Evolutionary conservation across 1,139 yeast species (phyloP).

Genomic region (Scheffersomyces cryptocercus): DNA sequence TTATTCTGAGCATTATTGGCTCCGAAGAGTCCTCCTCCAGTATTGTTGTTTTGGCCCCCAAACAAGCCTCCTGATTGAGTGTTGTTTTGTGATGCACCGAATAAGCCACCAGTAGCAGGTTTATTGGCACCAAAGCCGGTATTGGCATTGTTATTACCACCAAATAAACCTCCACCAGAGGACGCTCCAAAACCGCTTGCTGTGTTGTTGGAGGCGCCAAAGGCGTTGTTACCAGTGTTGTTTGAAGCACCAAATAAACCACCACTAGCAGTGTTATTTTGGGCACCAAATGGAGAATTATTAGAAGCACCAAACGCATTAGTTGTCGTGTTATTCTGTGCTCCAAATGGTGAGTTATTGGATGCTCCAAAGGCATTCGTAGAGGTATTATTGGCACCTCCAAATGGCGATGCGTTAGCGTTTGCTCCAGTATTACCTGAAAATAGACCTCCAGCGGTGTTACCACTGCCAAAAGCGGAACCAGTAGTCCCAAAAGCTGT

Average conservation of each 20-base stretch:
- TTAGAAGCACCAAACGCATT: constrained; percentile 11
- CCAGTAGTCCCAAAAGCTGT: constrained; percentile 3
- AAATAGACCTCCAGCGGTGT: constrained; percentile 36
- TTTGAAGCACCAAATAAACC: constrained; percentile 21
- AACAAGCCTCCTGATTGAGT: constrained; percentile 31
- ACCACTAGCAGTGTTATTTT: constrained; percentile 13
- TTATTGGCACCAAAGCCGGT: constrained; percentile 14
- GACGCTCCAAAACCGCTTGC: constrained; percentile 11
- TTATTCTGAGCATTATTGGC: constrained; percentile 10
- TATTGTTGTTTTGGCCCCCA: constrained; percentile 23
- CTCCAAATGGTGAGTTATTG: constrained; percentile 17
- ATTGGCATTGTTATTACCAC: constrained; percentile 11
- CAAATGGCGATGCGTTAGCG: constrained; percentile 27
- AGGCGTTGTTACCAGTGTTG: constrained; percentile 7
- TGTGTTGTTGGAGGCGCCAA: constrained; percentile 16
- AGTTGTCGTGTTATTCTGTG: constrained; percentile 5
- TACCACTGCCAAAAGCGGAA: constrained; percentile 23
- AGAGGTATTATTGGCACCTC: constrained; percentile 20
- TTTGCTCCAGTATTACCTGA: constrained; percentile 34
- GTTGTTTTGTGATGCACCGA: constrained; percentile 21
- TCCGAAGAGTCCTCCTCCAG: constrained; percentile 24
- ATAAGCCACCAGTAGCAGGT: constrained; percentile 27
- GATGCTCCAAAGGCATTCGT: constrained; percentile 20
- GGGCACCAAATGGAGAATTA: constrained; percentile 18
- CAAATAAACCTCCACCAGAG: constrained; percentile 28